Evolutionary conservation across 257 asterid genomes (phyloP).

Genomic region (Solanum chilense): DNA sequence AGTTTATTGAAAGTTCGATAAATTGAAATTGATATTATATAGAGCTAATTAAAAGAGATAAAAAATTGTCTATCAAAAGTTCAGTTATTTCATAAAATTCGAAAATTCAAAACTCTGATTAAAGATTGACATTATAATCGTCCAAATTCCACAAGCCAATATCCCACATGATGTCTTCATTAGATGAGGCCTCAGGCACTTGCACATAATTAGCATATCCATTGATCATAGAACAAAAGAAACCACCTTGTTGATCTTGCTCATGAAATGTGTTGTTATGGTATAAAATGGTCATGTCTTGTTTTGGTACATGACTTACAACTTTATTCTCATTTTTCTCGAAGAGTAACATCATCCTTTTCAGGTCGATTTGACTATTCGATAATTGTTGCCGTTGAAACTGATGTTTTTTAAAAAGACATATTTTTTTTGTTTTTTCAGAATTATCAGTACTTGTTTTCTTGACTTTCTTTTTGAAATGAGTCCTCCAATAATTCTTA

Average conservation of each 20-base stretch:
- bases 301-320: not conserved
- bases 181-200: not conserved
- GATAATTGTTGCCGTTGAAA: not conserved
- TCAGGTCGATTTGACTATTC: not conserved
- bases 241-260: not conserved
- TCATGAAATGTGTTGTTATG: not conserved
- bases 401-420: not conserved
- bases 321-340: not conserved
- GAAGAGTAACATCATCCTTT: not conserved
- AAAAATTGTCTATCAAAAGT: not conserved
- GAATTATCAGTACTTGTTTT: not conserved
- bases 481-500: constrained; percentile 50
- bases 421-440: not conserved
- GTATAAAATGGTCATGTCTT: not conserved
- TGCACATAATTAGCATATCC: not conserved
- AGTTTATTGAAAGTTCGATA: not conserved
- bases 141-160: not conserved
- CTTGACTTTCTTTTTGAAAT: constrained; percentile 23
- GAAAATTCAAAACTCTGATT: not conserved
- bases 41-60: not conserved
- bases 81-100: not conserved
- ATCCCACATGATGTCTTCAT: constrained; percentile 1
- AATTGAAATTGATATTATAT: not conserved
- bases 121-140: not conserved
- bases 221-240: not conserved